A percentile compares a stretch with the other conserved stretches of the same genome.
Evolutionary conservation across 129 eudicot species (phyloP).

Genomic region (Tagetes patula): DNA sequence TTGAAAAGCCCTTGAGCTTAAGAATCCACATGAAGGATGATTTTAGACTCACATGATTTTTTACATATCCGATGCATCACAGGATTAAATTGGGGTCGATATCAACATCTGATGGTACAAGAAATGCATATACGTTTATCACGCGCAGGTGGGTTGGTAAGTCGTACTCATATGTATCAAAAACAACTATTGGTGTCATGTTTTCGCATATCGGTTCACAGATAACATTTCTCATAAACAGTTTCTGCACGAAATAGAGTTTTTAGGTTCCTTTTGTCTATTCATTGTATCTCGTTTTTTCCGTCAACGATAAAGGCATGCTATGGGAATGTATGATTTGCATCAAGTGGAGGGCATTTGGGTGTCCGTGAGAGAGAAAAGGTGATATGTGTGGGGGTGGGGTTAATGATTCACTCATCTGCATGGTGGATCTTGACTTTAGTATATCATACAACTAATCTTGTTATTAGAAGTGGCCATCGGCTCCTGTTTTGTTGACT

Average conservation of each 20-base stretch:
- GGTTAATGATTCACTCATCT: neutral
- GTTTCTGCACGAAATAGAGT: slow-evolving; percentile 11
- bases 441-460: neutral
- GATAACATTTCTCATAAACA: neutral
- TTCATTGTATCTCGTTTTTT: slow-evolving; percentile 1
- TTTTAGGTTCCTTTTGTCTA: slow-evolving; percentile 8
- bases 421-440: neutral
- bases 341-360: neutral
- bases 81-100: slow-evolving; percentile 98
- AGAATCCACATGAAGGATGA: slow-evolving; percentile 33
- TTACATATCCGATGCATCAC: slow-evolving; percentile 79
- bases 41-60: slow-evolving; percentile 52
- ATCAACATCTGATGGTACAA: slow-evolving; percentile 84
- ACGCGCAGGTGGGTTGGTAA: slow-evolving; percentile 98
- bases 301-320: slow-evolving; percentile 7
- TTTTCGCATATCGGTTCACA: slow-evolving; percentile 3
- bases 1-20: slow-evolving; percentile 29
- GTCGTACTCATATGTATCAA: slow-evolving; percentile 41
- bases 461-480: neutral
- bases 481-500: neutral
- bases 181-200: slow-evolving; percentile 12
- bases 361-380: neutral
- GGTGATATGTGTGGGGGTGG: neutral
- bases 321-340: neutral
- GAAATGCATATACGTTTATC: slow-evolving; percentile 79